A percentile compares a stretch with the other conserved stretches of the same genome.
These are phyloP conservation scores for Magnaporthiopsis incrustans DNA, from an alignment of 2,329 filamentous ascomycete genomes.

Conservation along the genomic window DNA sequence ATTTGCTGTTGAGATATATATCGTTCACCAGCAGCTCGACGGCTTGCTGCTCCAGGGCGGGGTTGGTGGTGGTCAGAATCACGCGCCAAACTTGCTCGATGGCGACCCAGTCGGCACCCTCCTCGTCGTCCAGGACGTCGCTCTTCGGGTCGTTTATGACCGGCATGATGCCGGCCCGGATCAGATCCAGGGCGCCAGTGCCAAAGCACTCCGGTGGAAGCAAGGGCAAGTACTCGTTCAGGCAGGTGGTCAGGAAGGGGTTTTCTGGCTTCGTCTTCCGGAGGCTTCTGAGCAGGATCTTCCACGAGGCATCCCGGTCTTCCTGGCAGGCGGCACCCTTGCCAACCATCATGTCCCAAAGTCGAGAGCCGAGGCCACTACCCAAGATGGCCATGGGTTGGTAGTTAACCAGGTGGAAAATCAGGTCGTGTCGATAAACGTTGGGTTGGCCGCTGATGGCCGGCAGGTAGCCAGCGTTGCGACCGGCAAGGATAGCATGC, in stretches of 20 bases:
- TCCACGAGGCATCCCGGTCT: constrained; percentile 63
- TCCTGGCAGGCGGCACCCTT: constrained; percentile 47
- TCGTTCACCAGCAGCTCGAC: constrained; percentile 62
- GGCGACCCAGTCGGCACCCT: constrained; percentile 42
- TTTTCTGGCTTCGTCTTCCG: constrained; percentile 39
- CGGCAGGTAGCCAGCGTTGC: constrained; percentile 30
- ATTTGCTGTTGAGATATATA: constrained; percentile 55
- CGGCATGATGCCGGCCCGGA: constrained; percentile 42
- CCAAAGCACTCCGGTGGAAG: constrained; percentile 53
- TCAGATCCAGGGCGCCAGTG: constrained; percentile 53
- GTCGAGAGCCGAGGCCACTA: constrained; percentile 47
- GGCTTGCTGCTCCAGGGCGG: constrained; percentile 58
- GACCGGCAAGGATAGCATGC: constrained; percentile 37
- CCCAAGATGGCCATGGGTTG: constrained; percentile 53
- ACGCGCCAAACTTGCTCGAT: constrained; percentile 78
- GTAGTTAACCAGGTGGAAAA: constrained; percentile 48
- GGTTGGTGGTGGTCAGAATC: constrained; percentile 58
- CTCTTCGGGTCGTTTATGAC: constrained; percentile 36
- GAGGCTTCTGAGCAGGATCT: constrained; percentile 40
- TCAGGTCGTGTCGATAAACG: constrained; percentile 48
- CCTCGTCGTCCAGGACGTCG: constrained; percentile 37
- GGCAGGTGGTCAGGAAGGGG: constrained; percentile 46
- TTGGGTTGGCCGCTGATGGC: constrained; percentile 41
- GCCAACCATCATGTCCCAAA: constrained; percentile 72
- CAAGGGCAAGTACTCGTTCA: constrained; percentile 46